phyloP scores from a whole-genome alignment of 208 protist species.

The Herpetomonas muscarum region DNA sequence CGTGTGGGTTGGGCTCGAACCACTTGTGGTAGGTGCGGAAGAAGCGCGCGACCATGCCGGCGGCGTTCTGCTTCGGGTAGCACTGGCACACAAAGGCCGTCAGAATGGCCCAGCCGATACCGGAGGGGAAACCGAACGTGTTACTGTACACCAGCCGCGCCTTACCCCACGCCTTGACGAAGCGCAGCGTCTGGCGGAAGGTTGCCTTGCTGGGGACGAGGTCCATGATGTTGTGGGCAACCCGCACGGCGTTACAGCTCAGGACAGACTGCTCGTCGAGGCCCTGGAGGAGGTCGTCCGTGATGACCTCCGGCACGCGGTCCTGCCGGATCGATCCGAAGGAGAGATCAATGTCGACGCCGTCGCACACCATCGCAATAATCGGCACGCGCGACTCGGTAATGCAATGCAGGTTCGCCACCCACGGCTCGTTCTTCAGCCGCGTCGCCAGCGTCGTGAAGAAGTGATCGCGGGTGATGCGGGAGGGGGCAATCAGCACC shows the following conservation, averaged over 20 bases:
- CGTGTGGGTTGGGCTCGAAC: conserved; percentile 88
- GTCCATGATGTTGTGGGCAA: conserved; percentile 96
- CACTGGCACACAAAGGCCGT: conserved; percentile 96
- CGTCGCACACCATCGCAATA: conserved; percentile 95
- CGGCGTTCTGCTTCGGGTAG: conserved; percentile 95
- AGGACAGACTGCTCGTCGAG: conserved; percentile 93
- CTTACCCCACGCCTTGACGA: conserved; percentile 97
- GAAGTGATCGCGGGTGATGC: conserved; percentile 93
- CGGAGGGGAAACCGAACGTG: conserved; percentile 96
- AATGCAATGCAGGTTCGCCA: conserved; percentile 88
- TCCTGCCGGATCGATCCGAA: conserved; percentile 91
- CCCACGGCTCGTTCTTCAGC: conserved; percentile 69
- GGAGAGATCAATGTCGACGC: conserved; percentile 96
- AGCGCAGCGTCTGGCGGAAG: conserved; percentile 94
- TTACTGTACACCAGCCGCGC: conserved; percentile 95
- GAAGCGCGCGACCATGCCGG: conserved; percentile 92
- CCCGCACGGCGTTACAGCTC: conserved; percentile 95
- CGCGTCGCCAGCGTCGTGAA: conserved; percentile 88
- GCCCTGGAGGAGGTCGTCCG: conserved; percentile 88
- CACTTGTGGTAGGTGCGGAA: conserved; percentile 92
- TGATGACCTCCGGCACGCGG: conserved; percentile 92
- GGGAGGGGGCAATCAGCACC: conserved; percentile 90
- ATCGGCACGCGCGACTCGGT: conserved; percentile 95
- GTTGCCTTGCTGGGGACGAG: conserved; percentile 94
- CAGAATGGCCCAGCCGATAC: conserved; percentile 97